Conservation (phyloP, 176 grass and related monocot species). For the Pontederia paniculata region DNA sequence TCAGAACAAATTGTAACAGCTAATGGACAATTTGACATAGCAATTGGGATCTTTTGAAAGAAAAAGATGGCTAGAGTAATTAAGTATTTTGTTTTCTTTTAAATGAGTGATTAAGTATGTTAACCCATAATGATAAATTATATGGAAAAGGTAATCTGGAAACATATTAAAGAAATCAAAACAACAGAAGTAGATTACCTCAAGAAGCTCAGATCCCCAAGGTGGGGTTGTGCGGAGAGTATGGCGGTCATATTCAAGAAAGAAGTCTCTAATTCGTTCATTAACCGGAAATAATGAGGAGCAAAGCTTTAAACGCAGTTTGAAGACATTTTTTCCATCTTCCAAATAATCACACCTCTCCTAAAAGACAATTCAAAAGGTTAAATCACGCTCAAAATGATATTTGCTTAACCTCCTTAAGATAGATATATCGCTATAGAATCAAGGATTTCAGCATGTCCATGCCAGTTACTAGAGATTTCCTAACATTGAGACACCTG, state of each 20-base stretch:
- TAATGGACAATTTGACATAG: no score
- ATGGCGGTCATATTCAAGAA: constrained; percentile 92
- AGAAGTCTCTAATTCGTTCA: constrained; percentile 94
- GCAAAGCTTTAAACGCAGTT: constrained; percentile 74
- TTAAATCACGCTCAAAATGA: background rate
- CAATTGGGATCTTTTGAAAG: no score
- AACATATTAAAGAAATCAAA: constrained; percentile 7
- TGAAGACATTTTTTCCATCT: constrained; percentile 92
- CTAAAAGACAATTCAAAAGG: constrained; percentile 35
- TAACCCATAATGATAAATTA: no score
- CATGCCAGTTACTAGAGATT: no score
- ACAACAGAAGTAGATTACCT: constrained; percentile 43
- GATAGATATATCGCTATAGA: no score
- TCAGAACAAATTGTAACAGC: no score
- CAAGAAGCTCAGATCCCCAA: constrained; percentile 99
- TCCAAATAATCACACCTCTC: constrained; percentile 86
- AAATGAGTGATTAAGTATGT: no score
- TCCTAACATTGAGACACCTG: no score
- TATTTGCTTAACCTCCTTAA: background rate
- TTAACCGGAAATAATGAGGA: constrained; percentile 87
- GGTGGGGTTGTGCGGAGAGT: constrained; percentile 91
- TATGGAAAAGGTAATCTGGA: no score
- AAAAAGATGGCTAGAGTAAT: no score
- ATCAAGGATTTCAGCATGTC: no score
- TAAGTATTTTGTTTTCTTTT: no score